Evolutionary conservation across 805 yeast species (phyloP).

Genomic region (Dipodascus albidus): DNA sequence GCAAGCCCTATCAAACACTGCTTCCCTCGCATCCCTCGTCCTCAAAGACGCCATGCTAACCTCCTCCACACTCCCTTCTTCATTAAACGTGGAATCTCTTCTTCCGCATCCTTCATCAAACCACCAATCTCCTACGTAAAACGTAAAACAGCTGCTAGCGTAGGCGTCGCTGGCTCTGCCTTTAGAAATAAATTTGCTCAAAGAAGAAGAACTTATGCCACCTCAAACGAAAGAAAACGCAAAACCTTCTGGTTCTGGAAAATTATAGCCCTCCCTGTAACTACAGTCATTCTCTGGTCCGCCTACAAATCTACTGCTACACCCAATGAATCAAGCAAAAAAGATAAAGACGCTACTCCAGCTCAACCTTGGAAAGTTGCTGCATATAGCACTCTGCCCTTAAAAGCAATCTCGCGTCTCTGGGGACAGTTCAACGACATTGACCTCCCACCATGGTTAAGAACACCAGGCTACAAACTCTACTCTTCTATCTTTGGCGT

Average conservation of each 20-base stretch:
- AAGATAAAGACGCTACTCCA: slow-evolving; percentile 27
- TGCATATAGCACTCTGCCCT: slow-evolving; percentile 80
- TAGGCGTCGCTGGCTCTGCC: slow-evolving; percentile 4
- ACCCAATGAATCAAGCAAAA: slow-evolving; percentile 5
- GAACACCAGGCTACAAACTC: slow-evolving; percentile 69
- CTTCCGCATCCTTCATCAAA: slow-evolving; percentile 2
- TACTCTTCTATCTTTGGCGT: slow-evolving; percentile 80
- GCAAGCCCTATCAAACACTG: slow-evolving; percentile 10
- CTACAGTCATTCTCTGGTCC: slow-evolving; percentile 15
- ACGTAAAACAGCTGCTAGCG: slow-evolving; percentile 2
- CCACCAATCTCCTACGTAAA: slow-evolving; percentile 4
- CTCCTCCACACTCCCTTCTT: slow-evolving; percentile 8
- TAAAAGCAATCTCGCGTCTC: slow-evolving; percentile 78
- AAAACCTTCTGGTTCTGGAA: slow-evolving; percentile 10
- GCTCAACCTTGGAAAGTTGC: slow-evolving; percentile 80
- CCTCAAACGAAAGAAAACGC: background rate
- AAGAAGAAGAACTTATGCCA: background rate
- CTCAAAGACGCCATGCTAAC: slow-evolving; percentile 7
- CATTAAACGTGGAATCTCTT: slow-evolving; percentile 16
- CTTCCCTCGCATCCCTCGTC: slow-evolving; percentile 18
- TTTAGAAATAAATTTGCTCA: slow-evolving; percentile 9
- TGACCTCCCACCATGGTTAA: slow-evolving; percentile 76
- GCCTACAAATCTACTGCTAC: slow-evolving; percentile 9
- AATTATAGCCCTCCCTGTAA: slow-evolving; percentile 19
- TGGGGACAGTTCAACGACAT: slow-evolving; percentile 91